Percentiles rank a stretch among this genome's conserved stretches.
phyloP scores from a whole-genome alignment of 2,329 filamentous ascomycete species.

The Clonostachys byssicola region DNA sequence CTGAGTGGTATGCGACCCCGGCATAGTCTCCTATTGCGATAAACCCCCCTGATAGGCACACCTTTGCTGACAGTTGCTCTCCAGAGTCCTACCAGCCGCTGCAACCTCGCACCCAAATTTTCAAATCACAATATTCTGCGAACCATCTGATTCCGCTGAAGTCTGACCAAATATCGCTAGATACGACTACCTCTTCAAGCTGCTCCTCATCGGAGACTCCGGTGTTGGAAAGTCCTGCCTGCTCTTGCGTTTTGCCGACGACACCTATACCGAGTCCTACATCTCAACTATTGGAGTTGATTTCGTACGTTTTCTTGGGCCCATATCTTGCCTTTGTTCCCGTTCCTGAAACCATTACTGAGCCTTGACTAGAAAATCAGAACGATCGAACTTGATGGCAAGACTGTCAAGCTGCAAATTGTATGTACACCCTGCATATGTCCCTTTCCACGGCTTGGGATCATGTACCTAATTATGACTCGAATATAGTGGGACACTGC shows the following conservation, averaged over 20 bases:
- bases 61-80: slow-evolving; percentile 2
- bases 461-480: not conserved
- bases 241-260: slow-evolving; percentile 95
- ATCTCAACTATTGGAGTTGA: slow-evolving; percentile 99
- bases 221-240: slow-evolving; percentile 99
- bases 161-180: slow-evolving; percentile 40
- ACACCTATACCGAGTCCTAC: slow-evolving; percentile 99
- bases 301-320: slow-evolving; percentile 64
- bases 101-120: slow-evolving; percentile 20
- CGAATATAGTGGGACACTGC: slow-evolving; percentile 90
- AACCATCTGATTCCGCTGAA: not conserved
- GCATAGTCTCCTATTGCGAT: slow-evolving; percentile 19
- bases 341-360: slow-evolving; percentile 6
- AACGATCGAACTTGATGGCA: slow-evolving; percentile 98
- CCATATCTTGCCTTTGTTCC: not conserved
- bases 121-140: not conserved
- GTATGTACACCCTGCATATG: slow-evolving; percentile 50
- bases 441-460: not conserved
- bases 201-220: slow-evolving; percentile 99
- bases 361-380: slow-evolving; percentile 79
- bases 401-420: slow-evolving; percentile 99
- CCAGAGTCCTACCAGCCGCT: slow-evolving; percentile 6
- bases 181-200: slow-evolving; percentile 99
- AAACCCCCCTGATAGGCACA: slow-evolving; percentile 4
- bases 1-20: slow-evolving; percentile 72